Evolutionary conservation across 257 asterid species (phyloP).

Genomic region (Rubia yunnanensis): DNA sequence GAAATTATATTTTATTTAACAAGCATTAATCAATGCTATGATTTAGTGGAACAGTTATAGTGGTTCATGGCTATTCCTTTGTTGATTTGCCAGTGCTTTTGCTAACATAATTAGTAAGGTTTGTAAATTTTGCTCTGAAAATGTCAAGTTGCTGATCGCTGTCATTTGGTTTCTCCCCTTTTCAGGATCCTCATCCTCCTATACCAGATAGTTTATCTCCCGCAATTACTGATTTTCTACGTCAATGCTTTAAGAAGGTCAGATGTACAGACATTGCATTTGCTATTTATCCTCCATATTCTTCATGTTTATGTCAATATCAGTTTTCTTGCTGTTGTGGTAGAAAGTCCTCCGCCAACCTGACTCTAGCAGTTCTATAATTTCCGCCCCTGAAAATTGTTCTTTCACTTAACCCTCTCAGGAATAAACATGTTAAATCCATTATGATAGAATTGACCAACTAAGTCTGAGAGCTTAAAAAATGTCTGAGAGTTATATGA

Average conservation of each 20-base stretch:
- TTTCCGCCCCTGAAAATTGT: too few species aligned
- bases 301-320: neutral
- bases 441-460: too few species aligned
- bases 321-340: neutral
- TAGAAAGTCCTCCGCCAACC: too few species aligned
- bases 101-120: neutral
- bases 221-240: conserved; percentile 40
- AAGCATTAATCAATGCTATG: neutral
- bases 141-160: neutral
- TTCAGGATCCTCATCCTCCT: conserved; percentile 47
- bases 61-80: neutral
- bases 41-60: neutral
- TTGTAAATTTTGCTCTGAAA: neutral
- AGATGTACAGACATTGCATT: conserved; percentile 5
- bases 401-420: too few species aligned
- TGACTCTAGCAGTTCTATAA: too few species aligned
- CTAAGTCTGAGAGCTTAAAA: too few species aligned
- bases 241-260: conserved; percentile 48
- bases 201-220: conserved; percentile 45
- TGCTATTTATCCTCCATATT: neutral
- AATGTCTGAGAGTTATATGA: too few species aligned
- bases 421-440: too few species aligned
- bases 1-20: neutral
- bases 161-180: neutral
- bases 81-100: neutral